Percentiles rank a stretch among this genome's conserved stretches.
These are phyloP conservation scores for Cutaneotrichosporon sp. DNA, from an alignment of 1,284 basidiomycete genomes.

Conservation along the genomic window DNA sequence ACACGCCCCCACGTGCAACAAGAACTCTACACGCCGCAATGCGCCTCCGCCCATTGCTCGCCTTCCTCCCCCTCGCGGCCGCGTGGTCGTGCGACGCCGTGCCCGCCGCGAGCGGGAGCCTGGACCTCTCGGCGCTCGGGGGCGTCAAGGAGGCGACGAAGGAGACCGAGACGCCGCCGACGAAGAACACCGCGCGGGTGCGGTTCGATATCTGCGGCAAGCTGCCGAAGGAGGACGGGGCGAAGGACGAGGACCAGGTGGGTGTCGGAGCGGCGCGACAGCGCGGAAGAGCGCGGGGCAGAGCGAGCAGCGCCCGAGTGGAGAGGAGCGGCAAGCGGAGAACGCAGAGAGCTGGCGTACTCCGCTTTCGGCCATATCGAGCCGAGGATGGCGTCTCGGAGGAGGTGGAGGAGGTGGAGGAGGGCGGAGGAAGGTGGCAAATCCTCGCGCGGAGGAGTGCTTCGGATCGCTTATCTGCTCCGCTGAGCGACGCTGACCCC, in stretches of 20 bases:
- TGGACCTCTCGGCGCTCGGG: constrained; percentile 41
- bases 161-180: constrained; percentile 46
- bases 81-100: constrained; percentile 14
- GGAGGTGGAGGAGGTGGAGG: no score
- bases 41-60: background rate
- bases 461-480: no score
- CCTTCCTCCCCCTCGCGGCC: constrained; percentile 4
- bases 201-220: constrained; percentile 41
- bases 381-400: no score
- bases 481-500: constrained; percentile 10
- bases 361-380: no score
- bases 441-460: no score
- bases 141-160: constrained; percentile 31
- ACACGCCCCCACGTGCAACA: no score
- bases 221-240: constrained; percentile 32
- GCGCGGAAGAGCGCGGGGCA: background rate
- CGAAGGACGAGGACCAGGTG: constrained; percentile 50
- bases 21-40: background rate
- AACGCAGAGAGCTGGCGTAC: no score
- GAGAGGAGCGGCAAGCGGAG: no score
- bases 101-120: constrained; percentile 5
- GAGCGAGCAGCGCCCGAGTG: background rate
- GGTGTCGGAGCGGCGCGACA: no score
- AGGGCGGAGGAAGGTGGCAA: no score
- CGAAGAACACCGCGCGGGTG: constrained; percentile 43